A percentile compares a stretch with the other conserved stretches of the same genome.
phyloP scores from a whole-genome alignment of 1,284 basidiomycete genomes.

The Ganoderma sinense region DNA sequence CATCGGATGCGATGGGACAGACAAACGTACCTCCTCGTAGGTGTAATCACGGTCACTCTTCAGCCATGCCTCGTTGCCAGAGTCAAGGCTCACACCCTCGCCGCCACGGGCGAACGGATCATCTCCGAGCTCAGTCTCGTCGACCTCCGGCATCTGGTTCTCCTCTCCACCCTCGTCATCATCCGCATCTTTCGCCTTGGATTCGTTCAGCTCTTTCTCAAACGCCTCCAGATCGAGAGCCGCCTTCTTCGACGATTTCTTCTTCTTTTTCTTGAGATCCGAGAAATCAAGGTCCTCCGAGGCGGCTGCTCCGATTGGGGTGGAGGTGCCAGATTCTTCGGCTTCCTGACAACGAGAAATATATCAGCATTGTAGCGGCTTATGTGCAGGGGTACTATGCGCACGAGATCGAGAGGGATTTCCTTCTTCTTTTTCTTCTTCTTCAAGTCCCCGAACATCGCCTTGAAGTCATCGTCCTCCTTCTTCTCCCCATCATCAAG shows the following conservation, averaged over 20 bases:
- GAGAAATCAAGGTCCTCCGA: constrained; percentile 82
- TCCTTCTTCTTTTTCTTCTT: constrained; percentile 96
- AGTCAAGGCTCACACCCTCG: constrained; percentile 63
- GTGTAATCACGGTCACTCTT: constrained; percentile 94
- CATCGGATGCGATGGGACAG: neutral
- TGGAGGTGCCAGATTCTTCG: constrained; percentile 67
- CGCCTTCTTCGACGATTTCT: constrained; percentile 80
- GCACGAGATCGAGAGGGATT: constrained; percentile 83
- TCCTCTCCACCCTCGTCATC: constrained; percentile 64
- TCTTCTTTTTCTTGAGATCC: constrained; percentile 89
- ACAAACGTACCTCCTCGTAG: constrained; percentile 81
- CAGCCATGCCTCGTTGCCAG: constrained; percentile 87
- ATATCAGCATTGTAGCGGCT: neutral
- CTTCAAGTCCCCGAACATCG: constrained; percentile 89
- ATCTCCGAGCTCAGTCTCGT: constrained; percentile 85
- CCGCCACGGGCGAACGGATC: constrained; percentile 79
- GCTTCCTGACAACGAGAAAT: constrained; percentile 53
- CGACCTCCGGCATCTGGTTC: constrained; percentile 58
- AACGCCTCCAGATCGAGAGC: constrained; percentile 83
- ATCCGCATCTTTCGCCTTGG: constrained; percentile 68
- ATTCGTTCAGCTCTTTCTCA: constrained; percentile 86
- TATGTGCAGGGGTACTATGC: constrained; percentile 36
- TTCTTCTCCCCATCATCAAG: constrained; percentile 50
- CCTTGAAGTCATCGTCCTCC: constrained; percentile 78
- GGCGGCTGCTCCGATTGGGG: constrained; percentile 54